These are phyloP conservation scores for Phytophthora tentaculata DNA, from an alignment of 352 stramenopile species.

Conservation along the genomic window DNA sequence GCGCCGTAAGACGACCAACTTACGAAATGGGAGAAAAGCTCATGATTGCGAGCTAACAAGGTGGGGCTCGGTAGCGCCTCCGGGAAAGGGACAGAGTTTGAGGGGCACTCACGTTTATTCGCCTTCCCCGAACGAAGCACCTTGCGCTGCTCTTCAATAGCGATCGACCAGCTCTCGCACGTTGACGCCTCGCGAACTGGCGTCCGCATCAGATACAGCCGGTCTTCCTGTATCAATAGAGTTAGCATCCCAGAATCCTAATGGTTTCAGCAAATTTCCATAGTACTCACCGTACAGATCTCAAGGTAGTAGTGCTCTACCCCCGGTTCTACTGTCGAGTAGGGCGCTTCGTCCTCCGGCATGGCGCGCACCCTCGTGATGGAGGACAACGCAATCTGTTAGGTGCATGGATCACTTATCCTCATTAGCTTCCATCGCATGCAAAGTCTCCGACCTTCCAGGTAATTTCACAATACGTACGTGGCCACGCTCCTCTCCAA, in stretches of 20 bases:
- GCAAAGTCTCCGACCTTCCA: background rate
- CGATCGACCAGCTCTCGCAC: constrained; percentile 86
- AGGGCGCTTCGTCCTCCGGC: constrained; percentile 71
- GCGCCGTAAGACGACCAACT: constrained; percentile 50
- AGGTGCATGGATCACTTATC: constrained; percentile 4
- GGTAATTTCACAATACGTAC: constrained; percentile 32
- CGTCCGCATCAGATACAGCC: constrained; percentile 80
- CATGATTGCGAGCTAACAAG: constrained; percentile 75
- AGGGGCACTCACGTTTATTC: constrained; percentile 59
- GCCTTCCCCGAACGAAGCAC: constrained; percentile 55
- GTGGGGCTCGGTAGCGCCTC: constrained; percentile 71
- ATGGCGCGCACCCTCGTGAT: constrained; percentile 80
- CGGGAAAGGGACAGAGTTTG: constrained; percentile 28
- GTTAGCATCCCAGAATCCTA: background rate
- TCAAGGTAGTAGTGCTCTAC: constrained; percentile 85
- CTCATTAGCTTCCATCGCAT: constrained; percentile 1
- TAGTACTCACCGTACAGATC: constrained; percentile 65
- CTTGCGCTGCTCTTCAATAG: constrained; percentile 86
- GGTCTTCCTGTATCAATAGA: constrained; percentile 50
- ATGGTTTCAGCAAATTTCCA: background rate
- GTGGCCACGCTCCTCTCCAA: constrained; percentile 80
- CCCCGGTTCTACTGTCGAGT: constrained; percentile 54
- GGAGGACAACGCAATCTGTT: constrained; percentile 60
- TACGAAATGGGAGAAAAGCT: constrained; percentile 85
- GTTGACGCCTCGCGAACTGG: constrained; percentile 72